Evolutionary conservation across 768 basidiomycete species (phyloP).

Genomic region (Kwoniella europaea): DNA sequence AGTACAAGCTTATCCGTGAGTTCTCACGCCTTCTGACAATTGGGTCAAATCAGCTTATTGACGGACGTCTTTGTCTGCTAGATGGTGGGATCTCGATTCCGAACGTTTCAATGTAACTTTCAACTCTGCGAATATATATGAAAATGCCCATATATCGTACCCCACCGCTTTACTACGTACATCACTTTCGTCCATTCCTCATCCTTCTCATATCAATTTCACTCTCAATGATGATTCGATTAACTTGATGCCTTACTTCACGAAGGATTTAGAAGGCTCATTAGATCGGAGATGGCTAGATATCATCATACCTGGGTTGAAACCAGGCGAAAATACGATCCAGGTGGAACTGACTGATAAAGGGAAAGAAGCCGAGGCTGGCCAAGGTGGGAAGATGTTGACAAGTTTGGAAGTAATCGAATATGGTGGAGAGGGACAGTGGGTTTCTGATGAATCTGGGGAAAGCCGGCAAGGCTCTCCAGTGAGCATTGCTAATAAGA

Average conservation of each 20-base stretch:
- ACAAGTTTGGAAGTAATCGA: conserved; percentile 53
- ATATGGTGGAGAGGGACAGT: conserved; percentile 46
- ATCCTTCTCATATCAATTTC: conserved; percentile 39
- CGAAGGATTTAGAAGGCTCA: conserved; percentile 36
- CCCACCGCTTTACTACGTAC: conserved; percentile 47
- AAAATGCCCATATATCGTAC: conserved; percentile 19
- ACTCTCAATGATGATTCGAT: conserved; percentile 30
- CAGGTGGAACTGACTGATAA: conserved; percentile 35
- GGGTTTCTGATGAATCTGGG: background rate
- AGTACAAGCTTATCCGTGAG: conserved; percentile 54
- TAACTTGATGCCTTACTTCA: conserved; percentile 33
- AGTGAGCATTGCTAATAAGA: background rate
- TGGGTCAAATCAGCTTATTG: background rate
- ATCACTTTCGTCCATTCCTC: conserved; percentile 53
- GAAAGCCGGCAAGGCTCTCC: background rate
- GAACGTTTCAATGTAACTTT: conserved; percentile 37
- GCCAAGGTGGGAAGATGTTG: conserved; percentile 55
- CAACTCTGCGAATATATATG: conserved; percentile 25
- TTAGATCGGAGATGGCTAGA: conserved; percentile 54
- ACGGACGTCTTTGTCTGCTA: conserved; percentile 2
- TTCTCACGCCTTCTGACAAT: background rate
- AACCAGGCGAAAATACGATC: conserved; percentile 18
- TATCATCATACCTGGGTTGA: conserved; percentile 35
- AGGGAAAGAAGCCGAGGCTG: conserved; percentile 34
- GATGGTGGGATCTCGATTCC: conserved; percentile 47